These are phyloP conservation scores for Solanum chiquidenum DNA, from an alignment of 257 asterid species.

Conservation along the genomic window DNA sequence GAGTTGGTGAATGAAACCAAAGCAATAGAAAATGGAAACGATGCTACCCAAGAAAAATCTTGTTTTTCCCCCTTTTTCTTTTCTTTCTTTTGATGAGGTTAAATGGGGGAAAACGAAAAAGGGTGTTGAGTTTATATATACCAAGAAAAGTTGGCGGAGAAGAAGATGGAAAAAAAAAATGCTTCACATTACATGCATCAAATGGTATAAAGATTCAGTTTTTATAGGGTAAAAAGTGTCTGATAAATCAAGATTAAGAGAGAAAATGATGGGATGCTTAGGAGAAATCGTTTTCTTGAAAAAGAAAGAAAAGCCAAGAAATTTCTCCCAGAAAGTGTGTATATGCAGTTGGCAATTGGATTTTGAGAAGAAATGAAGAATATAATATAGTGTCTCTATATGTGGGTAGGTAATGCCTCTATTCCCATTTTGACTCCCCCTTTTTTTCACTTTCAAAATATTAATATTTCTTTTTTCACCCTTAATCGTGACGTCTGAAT, in stretches of 20 bases:
- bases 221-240: not conserved
- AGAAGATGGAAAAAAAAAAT: not conserved
- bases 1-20: slow-evolving; percentile 17
- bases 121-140: not conserved
- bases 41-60: not conserved
- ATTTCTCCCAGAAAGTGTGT: not conserved
- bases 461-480: too few species aligned
- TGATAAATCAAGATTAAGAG: not conserved
- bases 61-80: not conserved
- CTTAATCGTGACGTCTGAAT: too few species aligned
- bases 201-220: not conserved
- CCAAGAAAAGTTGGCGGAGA: slow-evolving; percentile 21
- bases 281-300: slow-evolving; percentile 6
- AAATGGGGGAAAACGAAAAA: not conserved
- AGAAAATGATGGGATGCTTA: not conserved
- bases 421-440: not conserved
- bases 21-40: not conserved
- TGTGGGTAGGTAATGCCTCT: not conserved
- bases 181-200: not conserved
- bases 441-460: not conserved
- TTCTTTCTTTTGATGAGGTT: not conserved
- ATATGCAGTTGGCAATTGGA: slow-evolving; percentile 1
- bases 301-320: not conserved
- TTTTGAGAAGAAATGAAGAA: not conserved
- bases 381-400: not conserved